Evolutionary conservation across 2,329 filamentous ascomycete genomes (phyloP).

Genomic region (Epichloe uncinata): DNA sequence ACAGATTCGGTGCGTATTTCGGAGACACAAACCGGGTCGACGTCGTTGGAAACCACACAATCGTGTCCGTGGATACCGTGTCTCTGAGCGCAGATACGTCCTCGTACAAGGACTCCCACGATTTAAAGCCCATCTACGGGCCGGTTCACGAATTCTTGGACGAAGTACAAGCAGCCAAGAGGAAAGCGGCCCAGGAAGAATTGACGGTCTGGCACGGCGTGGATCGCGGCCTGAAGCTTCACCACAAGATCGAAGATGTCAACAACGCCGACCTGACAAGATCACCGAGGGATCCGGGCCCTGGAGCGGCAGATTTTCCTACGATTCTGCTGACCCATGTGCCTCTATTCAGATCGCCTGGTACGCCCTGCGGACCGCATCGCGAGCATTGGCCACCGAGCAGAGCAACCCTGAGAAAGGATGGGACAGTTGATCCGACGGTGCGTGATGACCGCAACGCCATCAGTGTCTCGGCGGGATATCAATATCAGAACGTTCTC

Average conservation of each 20-base stretch:
- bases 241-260: constrained; percentile 47
- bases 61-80: constrained; percentile 81
- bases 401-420: constrained; percentile 38
- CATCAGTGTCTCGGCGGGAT: constrained; percentile 64
- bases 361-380: constrained; percentile 75
- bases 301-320: constrained; percentile 52
- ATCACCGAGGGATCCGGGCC: constrained; percentile 24
- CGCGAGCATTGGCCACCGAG: constrained; percentile 74
- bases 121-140: constrained; percentile 53
- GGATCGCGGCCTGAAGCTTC: constrained; percentile 38
- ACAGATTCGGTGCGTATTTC: constrained; percentile 79
- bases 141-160: constrained; percentile 68
- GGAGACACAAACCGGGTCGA: constrained; percentile 86
- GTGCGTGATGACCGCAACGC: constrained; percentile 48
- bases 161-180: constrained; percentile 48
- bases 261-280: constrained; percentile 26
- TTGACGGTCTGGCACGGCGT: constrained; percentile 51
- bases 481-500: constrained; percentile 95
- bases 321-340: constrained; percentile 86
- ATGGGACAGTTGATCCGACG: constrained; percentile 21
- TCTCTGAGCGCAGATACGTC: constrained; percentile 65
- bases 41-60: constrained; percentile 85
- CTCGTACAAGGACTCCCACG: constrained; percentile 34
- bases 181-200: constrained; percentile 55
- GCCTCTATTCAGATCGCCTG: constrained; percentile 68